Base-by-base conservation (phyloP, 345 rosid species). In the Reutealis trisperma region DNA sequence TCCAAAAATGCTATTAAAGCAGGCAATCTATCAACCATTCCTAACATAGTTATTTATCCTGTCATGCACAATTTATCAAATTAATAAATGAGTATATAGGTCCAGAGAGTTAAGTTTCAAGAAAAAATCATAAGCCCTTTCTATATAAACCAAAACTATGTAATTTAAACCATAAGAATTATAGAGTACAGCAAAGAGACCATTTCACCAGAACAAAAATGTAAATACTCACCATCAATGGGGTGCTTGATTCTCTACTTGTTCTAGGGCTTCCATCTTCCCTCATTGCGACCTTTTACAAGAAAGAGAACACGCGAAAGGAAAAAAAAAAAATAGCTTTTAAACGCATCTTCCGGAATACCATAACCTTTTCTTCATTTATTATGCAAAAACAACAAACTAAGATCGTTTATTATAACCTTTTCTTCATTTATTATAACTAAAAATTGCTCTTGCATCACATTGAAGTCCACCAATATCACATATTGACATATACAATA, bases 181-280 rank as follows among this genome's bases (percentile, higher is more conserved):
- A 37, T 5, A 12, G 55, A 51, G 16, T 5, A 51, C 67, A 65
- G 41, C 16, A 18, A 18, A 65, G 25, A 65, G 41, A 11, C 30
- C 63, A 9, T 22, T 30, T 16, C 34, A 4, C 8, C 18, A 60
- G 49, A 65, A 64, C 3, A 74, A 30, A 18, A 6, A 49, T 14
- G 14, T 7, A 52, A 24, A 42, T 2, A 24, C 68, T 60, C n/a
- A 42, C 77, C 74, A 77, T 70, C 52, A 82, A 73, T 63, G 84
- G 76, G 34, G 68, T 63, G 59, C 10, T 8, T 59, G 89, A 75
- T 80, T 81, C 86, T 74, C 54, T 81, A 25, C 74, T 81, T 74
- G 71, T 80, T 55, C 32, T 27, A 62, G 82, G 62, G 37, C 79
- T 83, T 71, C 80, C 85, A 78, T 81, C 83, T 83, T 84, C 86